Base-by-base conservation (phyloP, 106 monocot genomes). In the Iris macrosiphon region DNA sequence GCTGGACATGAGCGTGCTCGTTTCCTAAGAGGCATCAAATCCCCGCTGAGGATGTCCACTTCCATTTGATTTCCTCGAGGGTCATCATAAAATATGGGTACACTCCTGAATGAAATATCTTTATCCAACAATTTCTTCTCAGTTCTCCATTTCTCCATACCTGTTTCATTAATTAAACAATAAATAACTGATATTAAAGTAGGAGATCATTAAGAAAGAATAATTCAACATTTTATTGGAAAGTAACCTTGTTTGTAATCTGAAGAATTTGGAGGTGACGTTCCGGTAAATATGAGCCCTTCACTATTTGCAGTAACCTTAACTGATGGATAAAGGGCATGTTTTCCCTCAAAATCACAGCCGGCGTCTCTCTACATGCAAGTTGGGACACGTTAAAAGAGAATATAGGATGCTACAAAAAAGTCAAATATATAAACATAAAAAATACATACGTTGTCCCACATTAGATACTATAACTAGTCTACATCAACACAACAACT, bases 21-120 rank as follows among this genome's bases (percentile, higher is more conserved):
- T 31, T 78, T 74, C 39, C 16, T 58, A 46, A 19, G 62, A 30
- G 32, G 47, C 50, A 13, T 66, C 16, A 32, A 52, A 17, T 67
- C 55, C 23, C 26, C 57, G 40, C 52, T 60, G 10, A 35, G 2
- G 23, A 17, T 42, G 20, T 47, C 54, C 13, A 4, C 3, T 17
- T 11, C 56, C 2, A 22, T 8, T 7, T 25, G 23, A 49, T 46
- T 46, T 42, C 45, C 21, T 28, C 1, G 49, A 11, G 24, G 17
- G 8, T 68, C 26, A 26, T 55, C 31, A 15, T 43, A 28, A 26
- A 41, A 14, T 6, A 42, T 20, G 24, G 31, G 32, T 19, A 0
- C 20, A 55, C 7, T 54, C 13, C 43, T 25, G n/a, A 20, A 15
- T n/a, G 31, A 60, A 16, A 12, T 49, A 6, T 46, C 52, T 59